Evolutionary conservation across 371 early-diverging fungal genomes (phyloP).

Genomic region (Dichotomocladium elegans): DNA sequence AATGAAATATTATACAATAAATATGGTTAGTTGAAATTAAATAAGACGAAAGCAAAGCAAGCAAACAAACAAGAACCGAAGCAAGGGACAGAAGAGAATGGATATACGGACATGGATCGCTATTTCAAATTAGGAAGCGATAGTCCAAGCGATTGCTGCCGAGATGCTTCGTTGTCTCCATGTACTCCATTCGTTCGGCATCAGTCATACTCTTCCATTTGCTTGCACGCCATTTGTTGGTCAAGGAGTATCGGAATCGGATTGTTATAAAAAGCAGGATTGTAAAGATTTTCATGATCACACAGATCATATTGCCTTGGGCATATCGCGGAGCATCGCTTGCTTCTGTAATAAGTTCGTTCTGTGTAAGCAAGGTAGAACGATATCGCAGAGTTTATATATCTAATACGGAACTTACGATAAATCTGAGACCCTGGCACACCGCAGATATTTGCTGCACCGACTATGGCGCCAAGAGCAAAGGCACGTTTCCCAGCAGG

Average conservation of each 20-base stretch:
- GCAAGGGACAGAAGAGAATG: too few species aligned
- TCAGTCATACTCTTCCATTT: constrained; percentile 32
- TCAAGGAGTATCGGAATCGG: constrained; percentile 23
- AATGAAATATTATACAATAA: too few species aligned
- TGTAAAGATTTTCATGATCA: constrained; percentile 14
- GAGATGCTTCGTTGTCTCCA: constrained; percentile 23
- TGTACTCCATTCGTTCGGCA: constrained; percentile 21
- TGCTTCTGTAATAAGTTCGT: constrained; percentile 5
- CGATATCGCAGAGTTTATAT: too few species aligned
- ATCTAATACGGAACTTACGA: too few species aligned
- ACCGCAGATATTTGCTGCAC: constrained; percentile 34
- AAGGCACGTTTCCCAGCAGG: constrained; percentile 47
- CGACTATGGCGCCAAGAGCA: constrained; percentile 44
- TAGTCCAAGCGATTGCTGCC: constrained; percentile 41
- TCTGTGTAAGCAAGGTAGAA: too few species aligned
- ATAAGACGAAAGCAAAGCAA: too few species aligned
- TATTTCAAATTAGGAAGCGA: constrained; percentile 26
- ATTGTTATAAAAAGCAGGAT: constrained; percentile 16
- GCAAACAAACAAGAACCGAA: too few species aligned
- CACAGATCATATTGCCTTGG: constrained; percentile 36
- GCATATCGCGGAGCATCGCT: constrained; percentile 37
- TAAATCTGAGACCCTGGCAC: constrained; percentile 19
- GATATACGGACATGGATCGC: too few species aligned
- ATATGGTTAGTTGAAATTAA: too few species aligned
- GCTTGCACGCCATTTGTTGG: constrained; percentile 20